Evolutionary conservation across 1,139 yeast genomes (phyloP).

Genomic region (Trichomonascaceae sp.): DNA sequence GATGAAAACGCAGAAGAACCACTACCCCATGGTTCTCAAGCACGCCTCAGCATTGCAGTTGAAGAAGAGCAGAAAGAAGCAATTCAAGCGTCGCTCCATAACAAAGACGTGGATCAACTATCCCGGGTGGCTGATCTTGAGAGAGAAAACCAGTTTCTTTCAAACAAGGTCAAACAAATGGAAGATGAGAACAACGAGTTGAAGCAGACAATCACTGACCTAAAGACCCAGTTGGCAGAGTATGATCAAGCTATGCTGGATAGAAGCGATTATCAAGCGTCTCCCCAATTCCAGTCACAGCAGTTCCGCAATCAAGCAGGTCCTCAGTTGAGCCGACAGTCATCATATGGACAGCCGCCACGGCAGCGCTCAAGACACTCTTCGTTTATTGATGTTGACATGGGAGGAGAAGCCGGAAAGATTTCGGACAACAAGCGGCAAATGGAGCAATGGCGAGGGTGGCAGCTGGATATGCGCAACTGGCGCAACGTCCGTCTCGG

Average conservation of each 20-base stretch:
- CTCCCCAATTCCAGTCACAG: too few species aligned
- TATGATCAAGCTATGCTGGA: conserved; percentile 5
- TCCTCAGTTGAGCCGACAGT: conserved; percentile 6
- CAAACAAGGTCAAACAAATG: background rate
- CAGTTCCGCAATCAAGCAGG: too few species aligned
- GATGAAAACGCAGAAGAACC: conserved; percentile 2
- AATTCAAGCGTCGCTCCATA: background rate
- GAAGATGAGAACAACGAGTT: conserved; percentile 2
- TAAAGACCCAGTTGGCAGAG: conserved; percentile 4
- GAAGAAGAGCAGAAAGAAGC: conserved; percentile 1
- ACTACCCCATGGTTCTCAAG: background rate
- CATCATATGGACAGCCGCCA: conserved; percentile 9
- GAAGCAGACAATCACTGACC: background rate
- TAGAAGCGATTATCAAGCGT: conserved; percentile 10
- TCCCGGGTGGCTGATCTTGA: background rate
- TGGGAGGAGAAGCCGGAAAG: conserved; percentile 22
- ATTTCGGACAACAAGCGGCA: conserved; percentile 19
- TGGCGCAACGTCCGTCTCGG: conserved; percentile 66
- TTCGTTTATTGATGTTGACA: conserved; percentile 25
- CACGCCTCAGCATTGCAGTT: background rate
- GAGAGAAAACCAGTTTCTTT: background rate
- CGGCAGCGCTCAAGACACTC: conserved; percentile 11
- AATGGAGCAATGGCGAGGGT: conserved; percentile 58
- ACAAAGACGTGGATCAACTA: too few species aligned
- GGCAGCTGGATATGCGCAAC: conserved; percentile 75